phyloP scores from a whole-genome alignment of 1,284 basidiomycete genomes.

The Anthracocystis setariae region DNA sequence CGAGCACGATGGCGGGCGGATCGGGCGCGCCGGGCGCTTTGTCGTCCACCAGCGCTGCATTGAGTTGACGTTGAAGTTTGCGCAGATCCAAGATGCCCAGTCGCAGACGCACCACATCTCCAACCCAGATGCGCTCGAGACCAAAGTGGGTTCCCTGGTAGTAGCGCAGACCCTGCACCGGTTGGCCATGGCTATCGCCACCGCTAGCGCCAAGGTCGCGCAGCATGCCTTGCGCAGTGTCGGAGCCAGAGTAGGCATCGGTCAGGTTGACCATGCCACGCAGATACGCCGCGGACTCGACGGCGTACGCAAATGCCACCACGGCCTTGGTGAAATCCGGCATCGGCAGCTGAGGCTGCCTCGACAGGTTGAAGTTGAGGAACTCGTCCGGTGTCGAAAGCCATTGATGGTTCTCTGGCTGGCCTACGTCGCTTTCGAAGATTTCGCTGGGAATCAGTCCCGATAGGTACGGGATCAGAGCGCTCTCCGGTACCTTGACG shows the following conservation, averaged over 20 bases:
- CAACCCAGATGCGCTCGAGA: constrained; percentile 57
- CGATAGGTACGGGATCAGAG: constrained; percentile 33
- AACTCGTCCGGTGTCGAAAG: constrained; percentile 17
- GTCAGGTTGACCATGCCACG: constrained; percentile 35
- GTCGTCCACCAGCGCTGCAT: constrained; percentile 26
- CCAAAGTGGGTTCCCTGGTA: constrained; percentile 57
- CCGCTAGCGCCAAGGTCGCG: constrained; percentile 25
- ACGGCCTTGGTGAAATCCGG: constrained; percentile 22
- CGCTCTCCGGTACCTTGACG: constrained; percentile 23
- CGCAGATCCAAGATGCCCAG: constrained; percentile 37
- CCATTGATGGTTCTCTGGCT: constrained; percentile 38
- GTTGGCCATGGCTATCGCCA: constrained; percentile 1
- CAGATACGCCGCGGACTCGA: constrained; percentile 20
- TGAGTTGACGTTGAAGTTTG: constrained; percentile 41
- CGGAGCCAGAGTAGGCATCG: constrained; percentile 40
- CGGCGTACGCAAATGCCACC: constrained; percentile 25
- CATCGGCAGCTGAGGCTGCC: constrained; percentile 8
- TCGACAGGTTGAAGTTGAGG: constrained; percentile 28
- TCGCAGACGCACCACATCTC: constrained; percentile 54
- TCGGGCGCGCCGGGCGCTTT: constrained; percentile 23
- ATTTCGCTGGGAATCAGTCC: constrained; percentile 26
- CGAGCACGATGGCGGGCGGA: constrained; percentile 25
- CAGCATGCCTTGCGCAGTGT: constrained; percentile 19
- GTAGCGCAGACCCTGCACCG: constrained; percentile 25
- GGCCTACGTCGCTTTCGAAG: constrained; percentile 24